These are phyloP conservation scores for Rhizomucor pusillus DNA, from an alignment of 371 early-diverging fungal species.

Conservation along the genomic window DNA sequence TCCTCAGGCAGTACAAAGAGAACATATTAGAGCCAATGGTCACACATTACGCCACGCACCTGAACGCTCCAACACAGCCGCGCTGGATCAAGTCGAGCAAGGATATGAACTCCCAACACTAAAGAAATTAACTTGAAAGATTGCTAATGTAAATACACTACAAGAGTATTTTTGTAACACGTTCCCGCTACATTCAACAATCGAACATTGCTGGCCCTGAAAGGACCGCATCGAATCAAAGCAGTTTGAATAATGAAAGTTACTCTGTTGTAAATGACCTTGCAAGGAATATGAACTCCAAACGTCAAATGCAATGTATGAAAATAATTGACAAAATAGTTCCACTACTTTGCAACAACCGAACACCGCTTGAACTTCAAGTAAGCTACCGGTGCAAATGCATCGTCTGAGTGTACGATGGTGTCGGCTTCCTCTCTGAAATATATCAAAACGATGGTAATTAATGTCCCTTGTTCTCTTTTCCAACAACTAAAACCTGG, in stretches of 20 bases:
- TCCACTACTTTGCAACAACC: constrained; percentile 52
- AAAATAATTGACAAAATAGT: background rate
- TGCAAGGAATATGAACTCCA: background rate
- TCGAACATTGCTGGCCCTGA: no score
- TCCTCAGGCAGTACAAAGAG: background rate
- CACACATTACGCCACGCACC: background rate
- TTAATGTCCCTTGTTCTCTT: background rate
- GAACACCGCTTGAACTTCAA: constrained; percentile 61
- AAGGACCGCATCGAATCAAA: no score
- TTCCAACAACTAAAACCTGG: background rate
- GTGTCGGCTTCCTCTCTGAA: constrained; percentile 83
- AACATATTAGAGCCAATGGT: constrained; percentile 1
- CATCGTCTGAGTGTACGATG: constrained; percentile 77
- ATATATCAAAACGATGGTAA: constrained; percentile 39
- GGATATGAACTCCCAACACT: constrained; percentile 37
- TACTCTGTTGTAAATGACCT: background rate
- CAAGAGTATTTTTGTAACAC: no score
- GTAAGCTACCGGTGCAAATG: constrained; percentile 83
- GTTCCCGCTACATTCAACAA: no score
- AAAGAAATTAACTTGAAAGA: constrained; percentile 36
- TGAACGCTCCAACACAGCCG: constrained; percentile 24
- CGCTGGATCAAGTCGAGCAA: constrained; percentile 37
- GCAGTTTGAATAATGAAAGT: background rate
- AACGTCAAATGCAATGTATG: background rate
- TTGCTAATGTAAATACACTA: background rate